phyloP scores from a whole-genome alignment of 257 asterid species.

The Nicotiana paniculata region DNA sequence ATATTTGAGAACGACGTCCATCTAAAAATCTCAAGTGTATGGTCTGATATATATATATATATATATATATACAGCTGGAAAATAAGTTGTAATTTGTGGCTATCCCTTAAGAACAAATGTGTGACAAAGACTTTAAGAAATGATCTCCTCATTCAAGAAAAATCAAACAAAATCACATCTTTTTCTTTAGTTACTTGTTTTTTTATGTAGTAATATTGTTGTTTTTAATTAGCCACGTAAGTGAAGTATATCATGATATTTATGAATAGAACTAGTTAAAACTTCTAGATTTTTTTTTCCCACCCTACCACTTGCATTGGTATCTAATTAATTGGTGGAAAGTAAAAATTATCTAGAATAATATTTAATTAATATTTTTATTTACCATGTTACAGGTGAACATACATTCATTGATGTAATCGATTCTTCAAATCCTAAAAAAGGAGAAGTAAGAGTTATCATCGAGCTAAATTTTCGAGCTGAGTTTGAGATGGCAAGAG shows the following conservation, averaged over 20 bases:
- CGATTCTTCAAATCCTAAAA: conserved; percentile 53
- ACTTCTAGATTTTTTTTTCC: too few species aligned
- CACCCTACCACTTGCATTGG: too few species aligned
- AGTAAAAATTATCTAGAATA: neutral
- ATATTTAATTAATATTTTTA: neutral
- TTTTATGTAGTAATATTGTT: too few species aligned
- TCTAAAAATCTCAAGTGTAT: neutral
- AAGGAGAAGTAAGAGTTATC: conserved; percentile 53
- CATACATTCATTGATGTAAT: conserved; percentile 77
- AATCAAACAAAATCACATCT: neutral
- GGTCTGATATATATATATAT: neutral
- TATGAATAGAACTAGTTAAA: too few species aligned
- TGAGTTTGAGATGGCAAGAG: conserved; percentile 86
- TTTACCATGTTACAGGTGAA: conserved; percentile 44
- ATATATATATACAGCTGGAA: neutral
- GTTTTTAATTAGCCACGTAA: too few species aligned
- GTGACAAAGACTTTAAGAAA: neutral
- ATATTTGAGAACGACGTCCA: neutral
- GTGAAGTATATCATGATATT: too few species aligned
- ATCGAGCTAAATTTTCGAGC: conserved; percentile 64
- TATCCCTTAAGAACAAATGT: neutral
- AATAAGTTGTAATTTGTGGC: neutral
- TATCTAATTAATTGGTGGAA: too few species aligned
- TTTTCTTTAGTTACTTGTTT: too few species aligned
- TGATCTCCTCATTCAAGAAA: too few species aligned